These are phyloP conservation scores for Schwanniomyces sp. DNA, from an alignment of 805 yeast genomes.

Conservation along the genomic window DNA sequence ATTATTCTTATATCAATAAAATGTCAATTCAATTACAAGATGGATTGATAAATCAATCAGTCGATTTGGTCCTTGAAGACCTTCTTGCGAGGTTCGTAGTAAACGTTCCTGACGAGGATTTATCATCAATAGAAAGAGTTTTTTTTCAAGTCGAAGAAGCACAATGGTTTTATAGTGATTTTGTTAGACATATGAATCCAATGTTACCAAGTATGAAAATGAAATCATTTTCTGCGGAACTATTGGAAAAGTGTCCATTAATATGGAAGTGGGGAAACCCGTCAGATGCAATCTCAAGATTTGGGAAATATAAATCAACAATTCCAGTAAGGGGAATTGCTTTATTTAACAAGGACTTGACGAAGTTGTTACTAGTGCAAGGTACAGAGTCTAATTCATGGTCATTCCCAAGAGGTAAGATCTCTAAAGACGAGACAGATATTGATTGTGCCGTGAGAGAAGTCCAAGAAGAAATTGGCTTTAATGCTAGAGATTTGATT, in stretches of 20 bases:
- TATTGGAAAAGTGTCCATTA: constrained; percentile 69
- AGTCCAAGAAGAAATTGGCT: constrained; percentile 91
- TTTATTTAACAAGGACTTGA: constrained; percentile 66
- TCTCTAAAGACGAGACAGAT: constrained; percentile 89
- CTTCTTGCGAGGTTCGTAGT: constrained; percentile 84
- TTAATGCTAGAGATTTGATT: constrained; percentile 68
- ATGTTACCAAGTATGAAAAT: constrained; percentile 73
- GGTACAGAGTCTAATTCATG: constrained; percentile 80
- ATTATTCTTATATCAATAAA: constrained; percentile 1
- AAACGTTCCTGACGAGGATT: constrained; percentile 89
- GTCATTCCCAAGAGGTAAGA: constrained; percentile 98
- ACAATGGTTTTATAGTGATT: constrained; percentile 95
- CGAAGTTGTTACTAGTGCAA: constrained; percentile 74
- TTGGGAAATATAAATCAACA: constrained; percentile 79
- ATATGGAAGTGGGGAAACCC: constrained; percentile 87
- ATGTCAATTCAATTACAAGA: constrained; percentile 63
- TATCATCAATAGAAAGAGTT: constrained; percentile 75
- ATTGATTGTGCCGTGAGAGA: constrained; percentile 89
- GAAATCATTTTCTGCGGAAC: constrained; percentile 67
- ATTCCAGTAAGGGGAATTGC: constrained; percentile 98
- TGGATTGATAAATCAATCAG: constrained; percentile 60
- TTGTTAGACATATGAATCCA: constrained; percentile 69
- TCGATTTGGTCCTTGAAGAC: constrained; percentile 80
- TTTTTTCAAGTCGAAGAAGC: constrained; percentile 97
- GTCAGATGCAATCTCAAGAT: constrained; percentile 72